phyloP scores from a whole-genome alignment of 352 stramenopile genomes.

The Globisporangium nagaii region DNA sequence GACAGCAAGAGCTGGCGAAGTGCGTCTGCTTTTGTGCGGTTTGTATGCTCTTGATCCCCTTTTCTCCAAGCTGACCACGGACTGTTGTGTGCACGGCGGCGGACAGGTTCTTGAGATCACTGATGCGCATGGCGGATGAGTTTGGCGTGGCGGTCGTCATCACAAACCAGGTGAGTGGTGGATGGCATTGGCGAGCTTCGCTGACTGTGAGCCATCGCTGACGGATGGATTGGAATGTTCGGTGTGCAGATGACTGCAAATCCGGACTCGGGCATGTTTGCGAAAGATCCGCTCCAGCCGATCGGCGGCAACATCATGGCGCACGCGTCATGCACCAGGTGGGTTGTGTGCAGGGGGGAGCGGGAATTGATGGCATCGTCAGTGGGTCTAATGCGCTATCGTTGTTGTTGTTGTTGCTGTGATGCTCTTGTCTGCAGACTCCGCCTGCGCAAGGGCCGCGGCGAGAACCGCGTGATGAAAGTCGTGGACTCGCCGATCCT shows the following conservation, averaged over 20 bases:
- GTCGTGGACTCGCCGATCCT: conserved; percentile 96
- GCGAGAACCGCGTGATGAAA: conserved; percentile 98
- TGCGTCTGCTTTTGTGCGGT: conserved; percentile 17
- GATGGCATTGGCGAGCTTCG: not conserved
- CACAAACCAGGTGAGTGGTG: conserved; percentile 68
- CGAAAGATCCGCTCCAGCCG: conserved; percentile 85
- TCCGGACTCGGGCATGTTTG: conserved; percentile 88
- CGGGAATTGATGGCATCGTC: not conserved
- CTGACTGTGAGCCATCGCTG: not conserved
- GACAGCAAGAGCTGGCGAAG: conserved; percentile 86
- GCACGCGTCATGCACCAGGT: conserved; percentile 79
- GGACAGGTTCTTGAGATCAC: conserved; percentile 93
- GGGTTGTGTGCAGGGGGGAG: conserved; percentile 4
- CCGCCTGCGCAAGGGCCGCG: conserved; percentile 95
- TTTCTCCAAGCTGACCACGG: not conserved
- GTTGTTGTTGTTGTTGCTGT: not conserved
- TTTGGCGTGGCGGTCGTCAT: conserved; percentile 97
- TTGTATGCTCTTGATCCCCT: not conserved
- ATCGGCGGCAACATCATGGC: conserved; percentile 91
- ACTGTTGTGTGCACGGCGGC: conserved; percentile 38
- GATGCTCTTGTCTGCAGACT: conserved; percentile 33
- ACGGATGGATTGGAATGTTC: not conserved
- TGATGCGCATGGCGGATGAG: conserved; percentile 97
- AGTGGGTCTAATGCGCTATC: too few relatives aligned
- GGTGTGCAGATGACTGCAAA: conserved; percentile 79